Conservation (phyloP, 1,139 yeast genomes). For the Candida dubliniensis region DNA sequence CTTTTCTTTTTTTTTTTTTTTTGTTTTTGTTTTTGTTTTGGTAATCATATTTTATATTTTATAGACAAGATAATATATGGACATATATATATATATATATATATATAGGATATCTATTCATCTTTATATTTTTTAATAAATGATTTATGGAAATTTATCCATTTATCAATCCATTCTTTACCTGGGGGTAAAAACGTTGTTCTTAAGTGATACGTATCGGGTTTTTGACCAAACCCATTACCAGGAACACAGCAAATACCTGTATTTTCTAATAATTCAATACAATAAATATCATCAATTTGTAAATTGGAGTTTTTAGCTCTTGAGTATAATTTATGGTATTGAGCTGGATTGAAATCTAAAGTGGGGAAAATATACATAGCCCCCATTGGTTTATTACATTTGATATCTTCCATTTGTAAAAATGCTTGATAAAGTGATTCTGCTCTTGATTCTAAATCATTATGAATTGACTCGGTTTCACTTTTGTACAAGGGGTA, state of each 20-base stretch:
- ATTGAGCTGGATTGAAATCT: slow-evolving; percentile 49
- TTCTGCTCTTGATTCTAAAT: slow-evolving; percentile 63
- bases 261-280: slow-evolving; percentile 76
- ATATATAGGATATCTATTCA: not conserved
- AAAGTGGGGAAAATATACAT: slow-evolving; percentile 93
- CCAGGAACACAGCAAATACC: slow-evolving; percentile 99
- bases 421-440: slow-evolving; percentile 68
- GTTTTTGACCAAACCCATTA: slow-evolving; percentile 90
- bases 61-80: too few relatives aligned
- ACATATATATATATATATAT: not conserved
- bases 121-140: slow-evolving; percentile 59
- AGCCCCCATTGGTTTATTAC: slow-evolving; percentile 93
- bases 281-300: slow-evolving; percentile 87
- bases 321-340: slow-evolving; percentile 54
- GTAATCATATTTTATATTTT: not conserved
- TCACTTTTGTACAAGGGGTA: slow-evolving; percentile 66
- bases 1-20: not conserved
- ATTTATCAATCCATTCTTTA: slow-evolving; percentile 74
- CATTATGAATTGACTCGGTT: slow-evolving; percentile 56
- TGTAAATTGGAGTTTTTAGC: slow-evolving; percentile 57
- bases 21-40: not conserved
- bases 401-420: slow-evolving; percentile 74
- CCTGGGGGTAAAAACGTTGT: slow-evolving; percentile 98
- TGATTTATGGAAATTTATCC: slow-evolving; percentile 73
- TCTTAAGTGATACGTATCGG: slow-evolving; percentile 86